Evolutionary conservation across 768 basidiomycete species (phyloP).

Genomic region (Rossbeevera mucosa): DNA sequence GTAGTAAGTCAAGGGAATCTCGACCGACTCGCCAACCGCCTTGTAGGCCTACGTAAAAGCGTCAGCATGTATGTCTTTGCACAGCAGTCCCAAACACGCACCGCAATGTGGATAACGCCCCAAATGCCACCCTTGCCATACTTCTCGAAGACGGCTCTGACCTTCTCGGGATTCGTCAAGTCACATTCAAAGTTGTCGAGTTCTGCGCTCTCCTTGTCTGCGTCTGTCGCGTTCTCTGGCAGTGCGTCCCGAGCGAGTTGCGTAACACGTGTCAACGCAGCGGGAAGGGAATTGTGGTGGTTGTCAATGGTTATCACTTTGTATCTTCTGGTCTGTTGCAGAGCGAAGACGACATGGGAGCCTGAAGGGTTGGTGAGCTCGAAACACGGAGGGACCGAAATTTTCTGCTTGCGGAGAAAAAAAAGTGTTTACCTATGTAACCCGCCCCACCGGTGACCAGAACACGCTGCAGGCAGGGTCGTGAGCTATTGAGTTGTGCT

Average conservation of each 20-base stretch:
- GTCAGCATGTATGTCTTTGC: background rate
- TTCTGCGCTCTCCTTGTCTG: constrained; percentile 66
- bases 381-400: constrained; percentile 2
- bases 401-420: background rate
- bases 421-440: constrained; percentile 65
- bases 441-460: constrained; percentile 81
- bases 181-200: constrained; percentile 71
- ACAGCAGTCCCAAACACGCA: constrained; percentile 36
- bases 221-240: constrained; percentile 56
- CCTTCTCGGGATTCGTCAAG: constrained; percentile 65
- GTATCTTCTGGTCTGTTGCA: constrained; percentile 84
- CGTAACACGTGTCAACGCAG: constrained; percentile 68
- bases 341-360: constrained; percentile 85
- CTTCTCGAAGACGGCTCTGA: constrained; percentile 74
- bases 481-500: constrained; percentile 6
- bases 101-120: constrained; percentile 95
- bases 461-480: constrained; percentile 43
- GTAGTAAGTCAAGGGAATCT: constrained; percentile 92
- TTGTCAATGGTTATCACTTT: constrained; percentile 95
- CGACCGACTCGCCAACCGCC: constrained; percentile 94
- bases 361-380: constrained; percentile 42
- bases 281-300: constrained; percentile 83
- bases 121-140: constrained; percentile 90
- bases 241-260: constrained; percentile 76
- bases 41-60: constrained; percentile 72